Base-by-base conservation (phyloP, 805 yeast genomes). In the Spathaspora girioi region DNA sequence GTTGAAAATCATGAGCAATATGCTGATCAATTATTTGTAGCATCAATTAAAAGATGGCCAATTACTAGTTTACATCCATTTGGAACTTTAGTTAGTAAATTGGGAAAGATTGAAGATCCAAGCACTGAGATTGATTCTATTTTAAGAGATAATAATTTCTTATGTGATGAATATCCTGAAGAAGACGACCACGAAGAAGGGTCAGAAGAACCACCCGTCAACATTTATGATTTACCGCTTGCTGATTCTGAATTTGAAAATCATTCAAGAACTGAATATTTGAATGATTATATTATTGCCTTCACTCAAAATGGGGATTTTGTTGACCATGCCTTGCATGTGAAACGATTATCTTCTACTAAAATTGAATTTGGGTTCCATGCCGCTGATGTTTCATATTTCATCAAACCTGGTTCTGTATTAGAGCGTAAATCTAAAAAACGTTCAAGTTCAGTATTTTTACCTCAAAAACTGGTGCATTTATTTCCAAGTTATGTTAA, bases 1-100 rank as follows among this genome's bases (percentile, higher is more conserved):
- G 92, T 94, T 43, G 97, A 91, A 59, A 91, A 90, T 59, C 96
- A 91, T 57, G 96, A 88, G 51, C 78, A 77, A 48, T 94, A 94
- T 62, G 78, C 88, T 0, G 83, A 89, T 64, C 88, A 86, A 60
- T 72, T 92, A 48, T 94, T 93, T 65, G 93, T 94, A 54, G 97
- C 98, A 0, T 87, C 96, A 1, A 93, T 94, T 63, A 94, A 94
- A 68, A 86, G 99, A 69, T 94, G 99, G 99, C 99, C 99, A 63
- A 94, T 94, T 68, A 94, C 99, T 9, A 93, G 98, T 0, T 79
- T 94, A 67, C 99, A 94, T 75, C 99, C 99, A 5, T 94, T 94
- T 65, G 99, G 99, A 60, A 91, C 97, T 29, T 75, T 94, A 51
- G 86, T 93, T 23, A 87, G 92, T 45, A 89, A 88, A 59, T 75